Evolutionary conservation across 2,329 filamentous ascomycete species (phyloP), one percentile per base, ranked within the genome.

Genomic region (Fulvia fulva): DNA sequence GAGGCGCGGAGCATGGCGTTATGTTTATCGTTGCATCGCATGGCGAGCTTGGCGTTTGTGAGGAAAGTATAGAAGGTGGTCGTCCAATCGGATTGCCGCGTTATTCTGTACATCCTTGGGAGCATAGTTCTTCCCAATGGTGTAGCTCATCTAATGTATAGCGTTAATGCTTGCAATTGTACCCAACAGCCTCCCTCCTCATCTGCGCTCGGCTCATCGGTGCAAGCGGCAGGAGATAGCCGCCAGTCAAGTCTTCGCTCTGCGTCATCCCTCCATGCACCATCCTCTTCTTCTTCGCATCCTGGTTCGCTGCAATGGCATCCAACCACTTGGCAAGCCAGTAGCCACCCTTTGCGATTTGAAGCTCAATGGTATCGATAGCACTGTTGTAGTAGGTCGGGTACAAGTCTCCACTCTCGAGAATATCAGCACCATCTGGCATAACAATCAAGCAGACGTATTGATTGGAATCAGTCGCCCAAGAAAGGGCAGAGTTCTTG

Each of bases 301-400:
- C 45, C 54, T 52, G 25, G 32, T 61, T 63, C 44, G 57, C 67
- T 14, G 71, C 72, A 56, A 76, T 65, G 8, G 69, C 65, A 58
- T 75, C 68, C 44, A 75, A 60, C 67, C 69, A 75, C 14, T 67
- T 67, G 9, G 72, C 73, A 12, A 75, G 65, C 23, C 73, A 63
- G 47, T 73, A 72, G 1, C 73, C 73, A 45, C 69, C 76, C 67
- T 76, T 78, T 0, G 77, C 76, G 53, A 80, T 74, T 68, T 78
- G 75, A 59, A 74, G 56, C 61, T 75, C 69, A 2, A 79, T 68
- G 1, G 75, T 74, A 2, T 73, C 70, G 21, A 76, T 70, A 1
- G 70, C 73, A 23, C 60, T 64, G 23, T 75, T 58, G 51, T 70
- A 73, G 60, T 73, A 73, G 3, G 50, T 61, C 9, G 64, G 63